Evolutionary conservation across 495 filamentous ascomycete genomes (phyloP).

Genomic region (Hyaloscypha bicolor): DNA sequence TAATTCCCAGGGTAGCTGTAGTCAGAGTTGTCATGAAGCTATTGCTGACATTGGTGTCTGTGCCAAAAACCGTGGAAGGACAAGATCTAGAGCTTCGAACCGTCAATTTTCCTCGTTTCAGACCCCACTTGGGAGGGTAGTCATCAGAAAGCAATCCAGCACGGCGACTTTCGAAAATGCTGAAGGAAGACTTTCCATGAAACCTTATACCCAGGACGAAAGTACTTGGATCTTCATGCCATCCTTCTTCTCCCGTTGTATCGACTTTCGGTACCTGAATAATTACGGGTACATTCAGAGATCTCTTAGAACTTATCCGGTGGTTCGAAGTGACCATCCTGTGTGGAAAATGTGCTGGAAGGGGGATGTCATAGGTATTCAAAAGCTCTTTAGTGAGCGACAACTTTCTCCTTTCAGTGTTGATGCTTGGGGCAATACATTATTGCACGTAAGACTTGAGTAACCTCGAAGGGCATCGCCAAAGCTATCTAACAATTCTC

Average conservation of each 20-base stretch:
- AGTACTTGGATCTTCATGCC: slow-evolving; percentile 14
- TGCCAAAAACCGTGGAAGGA: no score
- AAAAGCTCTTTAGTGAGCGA: background rate
- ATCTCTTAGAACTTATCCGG: background rate
- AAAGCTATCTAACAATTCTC: no score
- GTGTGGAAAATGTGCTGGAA: background rate
- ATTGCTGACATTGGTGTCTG: no score
- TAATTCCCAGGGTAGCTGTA: no score
- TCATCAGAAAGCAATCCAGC: no score
- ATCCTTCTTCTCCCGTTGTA: slow-evolving; percentile 16
- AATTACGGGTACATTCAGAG: background rate
- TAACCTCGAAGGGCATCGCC: no score
- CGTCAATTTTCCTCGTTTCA: no score
- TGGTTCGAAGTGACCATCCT: background rate
- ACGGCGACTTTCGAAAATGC: no score
- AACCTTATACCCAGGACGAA: background rate
- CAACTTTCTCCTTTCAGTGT: slow-evolving; percentile 8
- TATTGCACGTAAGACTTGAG: slow-evolving; percentile 13
- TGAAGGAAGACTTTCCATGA: no score
- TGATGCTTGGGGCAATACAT: background rate
- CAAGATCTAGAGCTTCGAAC: no score
- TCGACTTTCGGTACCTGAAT: background rate
- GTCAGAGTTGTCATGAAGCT: background rate
- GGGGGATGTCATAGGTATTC: slow-evolving; percentile 1
- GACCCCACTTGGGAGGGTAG: no score